phyloP scores from a whole-genome alignment of 768 basidiomycete species.

The Jaapia argillacea region DNA sequence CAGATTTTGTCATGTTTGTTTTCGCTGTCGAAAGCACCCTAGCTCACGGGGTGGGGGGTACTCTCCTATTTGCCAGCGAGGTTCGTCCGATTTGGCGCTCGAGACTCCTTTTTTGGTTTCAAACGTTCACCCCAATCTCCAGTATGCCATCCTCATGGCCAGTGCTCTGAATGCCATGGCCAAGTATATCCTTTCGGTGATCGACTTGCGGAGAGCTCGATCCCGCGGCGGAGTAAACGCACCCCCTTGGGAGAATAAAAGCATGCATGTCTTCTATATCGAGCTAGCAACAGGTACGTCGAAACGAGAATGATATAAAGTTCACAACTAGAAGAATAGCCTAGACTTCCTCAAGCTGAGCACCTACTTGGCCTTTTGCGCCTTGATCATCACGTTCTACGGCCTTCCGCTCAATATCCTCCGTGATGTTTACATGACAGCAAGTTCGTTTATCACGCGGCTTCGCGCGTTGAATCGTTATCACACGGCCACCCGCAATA shows the following conservation, averaged over 20 bases:
- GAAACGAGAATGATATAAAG: too few species aligned
- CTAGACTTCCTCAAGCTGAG: constrained; percentile 88
- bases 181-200: constrained; percentile 74
- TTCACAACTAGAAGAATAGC: neutral
- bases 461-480: constrained; percentile 86
- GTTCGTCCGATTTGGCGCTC: constrained; percentile 32
- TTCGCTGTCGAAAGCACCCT: constrained; percentile 77
- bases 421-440: constrained; percentile 93
- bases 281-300: constrained; percentile 84
- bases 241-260: constrained; percentile 95
- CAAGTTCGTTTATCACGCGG: constrained; percentile 83
- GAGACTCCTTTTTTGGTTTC: constrained; percentile 7
- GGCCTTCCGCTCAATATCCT: constrained; percentile 95
- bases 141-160: constrained; percentile 88
- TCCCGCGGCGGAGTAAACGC: constrained; percentile 74
- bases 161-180: constrained; percentile 67
- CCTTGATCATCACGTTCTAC: constrained; percentile 87
- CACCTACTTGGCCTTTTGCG: constrained; percentile 91
- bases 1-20: constrained; percentile 69
- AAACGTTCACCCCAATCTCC: constrained; percentile 4
- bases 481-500: constrained; percentile 88
- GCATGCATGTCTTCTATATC: constrained; percentile 94
- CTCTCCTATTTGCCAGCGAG: constrained; percentile 94
- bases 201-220: constrained; percentile 76
- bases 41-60: constrained; percentile 72